Base-by-base conservation (phyloP, 2,329 filamentous ascomycete genomes). In the Fusarium veterinarium region DNA sequence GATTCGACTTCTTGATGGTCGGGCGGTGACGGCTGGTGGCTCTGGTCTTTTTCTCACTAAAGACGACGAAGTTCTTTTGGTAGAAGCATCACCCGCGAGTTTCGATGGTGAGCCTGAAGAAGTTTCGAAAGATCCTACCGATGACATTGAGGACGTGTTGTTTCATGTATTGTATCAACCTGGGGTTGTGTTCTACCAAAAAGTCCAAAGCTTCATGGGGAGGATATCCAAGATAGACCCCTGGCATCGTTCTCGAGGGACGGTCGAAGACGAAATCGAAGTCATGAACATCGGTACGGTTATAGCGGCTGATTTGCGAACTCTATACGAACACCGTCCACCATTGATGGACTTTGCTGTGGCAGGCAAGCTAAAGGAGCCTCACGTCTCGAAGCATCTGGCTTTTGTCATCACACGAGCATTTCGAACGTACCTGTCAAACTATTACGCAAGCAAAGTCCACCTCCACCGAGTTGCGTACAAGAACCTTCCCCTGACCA, bases 381-480 rank as follows among this genome's bases (percentile, higher is more conserved):
- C 83, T 48, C 83, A 87, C 67, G 79, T 89, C 28, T 86, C 85
- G 13, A 81, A 82, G 31, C 84, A 84, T 44, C 81, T 89, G 58
- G 86, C 86, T 12, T 82, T 83, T 61, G 83, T 84, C 35, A 84
- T 88, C 58, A 88, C 86, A 2, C 80, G 86, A 33, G 84, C 84
- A n/a, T 88, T 88, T 70, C 81, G 87, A 35, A 87, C 86, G 3
- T 89, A 88, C 74, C 81, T 88, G 23, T 86, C 87, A 55, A 89
- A 89, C 73, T 90, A 87, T 77, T 84, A 88, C 71, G 87, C 87
- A 11, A 86, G 84, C 72, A 87, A 86, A 69, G 83, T 90, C 33
- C 86, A 89, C 71, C 81, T 90, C 6, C 88, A 90, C 73, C 83
- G 87, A 5, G 87, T 90, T 13, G 88, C 88, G 5, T 89, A 89